Conservation (phyloP, 2,329 filamentous ascomycete species). For the Karstenula rhodostoma region DNA sequence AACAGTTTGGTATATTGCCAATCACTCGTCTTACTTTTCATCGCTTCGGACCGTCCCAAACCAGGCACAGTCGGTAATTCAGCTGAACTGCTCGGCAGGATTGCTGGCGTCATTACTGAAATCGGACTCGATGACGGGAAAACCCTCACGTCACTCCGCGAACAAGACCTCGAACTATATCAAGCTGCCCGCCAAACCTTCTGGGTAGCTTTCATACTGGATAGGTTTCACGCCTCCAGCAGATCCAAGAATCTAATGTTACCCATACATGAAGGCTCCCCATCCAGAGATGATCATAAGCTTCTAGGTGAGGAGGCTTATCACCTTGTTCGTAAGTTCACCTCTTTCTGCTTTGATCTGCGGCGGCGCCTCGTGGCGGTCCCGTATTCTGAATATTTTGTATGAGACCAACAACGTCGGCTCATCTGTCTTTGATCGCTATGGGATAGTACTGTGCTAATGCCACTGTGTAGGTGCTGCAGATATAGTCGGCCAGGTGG, state of each 20-base stretch:
- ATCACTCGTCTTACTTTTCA: conserved; percentile 39
- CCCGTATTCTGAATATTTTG: background rate
- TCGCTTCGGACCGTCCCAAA: conserved; percentile 45
- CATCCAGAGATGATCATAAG: conserved; percentile 40
- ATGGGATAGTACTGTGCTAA: background rate
- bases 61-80: conserved; percentile 36
- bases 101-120: conserved; percentile 41
- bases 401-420: no score
- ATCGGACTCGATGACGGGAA: conserved; percentile 43
- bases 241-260: conserved; percentile 44
- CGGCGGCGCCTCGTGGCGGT: background rate
- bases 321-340: conserved; percentile 46
- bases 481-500: conserved; percentile 42
- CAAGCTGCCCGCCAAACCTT: conserved; percentile 45
- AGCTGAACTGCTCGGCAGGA: conserved; percentile 41
- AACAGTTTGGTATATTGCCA: conserved; percentile 47
- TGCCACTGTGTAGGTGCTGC: conserved; percentile 33
- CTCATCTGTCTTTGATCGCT: background rate
- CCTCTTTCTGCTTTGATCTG: background rate
- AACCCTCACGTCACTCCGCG: conserved; percentile 32
- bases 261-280: conserved; percentile 40
- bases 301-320: conserved; percentile 45
- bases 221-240: conserved; percentile 48
- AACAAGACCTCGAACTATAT: conserved; percentile 42
- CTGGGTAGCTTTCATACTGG: conserved; percentile 48